These are phyloP conservation scores for Teratosphaeria nubilosa DNA, from an alignment of 2,329 filamentous ascomycete species.

Conservation along the genomic window DNA sequence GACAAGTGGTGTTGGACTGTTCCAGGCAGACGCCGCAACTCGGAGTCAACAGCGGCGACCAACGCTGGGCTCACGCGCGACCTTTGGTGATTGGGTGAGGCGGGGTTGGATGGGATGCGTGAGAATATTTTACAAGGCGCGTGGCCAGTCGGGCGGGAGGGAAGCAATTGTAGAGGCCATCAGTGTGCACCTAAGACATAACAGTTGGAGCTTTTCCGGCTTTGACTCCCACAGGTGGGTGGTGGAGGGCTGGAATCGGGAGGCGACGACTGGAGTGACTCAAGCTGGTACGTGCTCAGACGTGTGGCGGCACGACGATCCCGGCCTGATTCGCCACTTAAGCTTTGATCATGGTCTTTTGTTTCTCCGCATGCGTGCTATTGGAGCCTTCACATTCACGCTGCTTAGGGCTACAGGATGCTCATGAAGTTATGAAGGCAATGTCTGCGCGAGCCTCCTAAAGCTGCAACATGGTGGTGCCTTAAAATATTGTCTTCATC, in stretches of 20 bases:
- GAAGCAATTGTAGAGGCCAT: not conserved
- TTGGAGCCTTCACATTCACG: not conserved
- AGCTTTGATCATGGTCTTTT: not conserved
- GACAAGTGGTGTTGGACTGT: not conserved
- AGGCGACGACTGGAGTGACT: not conserved
- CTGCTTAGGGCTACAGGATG: not conserved
- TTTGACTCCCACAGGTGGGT: not conserved
- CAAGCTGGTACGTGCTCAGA: not conserved
- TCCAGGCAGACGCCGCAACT: not conserved
- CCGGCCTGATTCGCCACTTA: not conserved
- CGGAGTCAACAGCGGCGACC: not conserved
- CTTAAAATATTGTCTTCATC: too few relatives aligned
- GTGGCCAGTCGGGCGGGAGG: not conserved
- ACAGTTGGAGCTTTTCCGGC: not conserved
- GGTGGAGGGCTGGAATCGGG: not conserved
- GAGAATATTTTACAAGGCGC: not conserved
- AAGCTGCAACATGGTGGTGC: not conserved
- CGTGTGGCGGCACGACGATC: not conserved
- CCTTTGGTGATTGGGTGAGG: not conserved
- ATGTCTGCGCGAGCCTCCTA: not conserved
- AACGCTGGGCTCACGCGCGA: not conserved
- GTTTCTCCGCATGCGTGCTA: not conserved
- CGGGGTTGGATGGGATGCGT: not conserved
- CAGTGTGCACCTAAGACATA: not conserved
- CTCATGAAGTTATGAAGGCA: not conserved